Conservation (phyloP, 179 eudicot genomes). For the Dionaea muscipula region DNA sequence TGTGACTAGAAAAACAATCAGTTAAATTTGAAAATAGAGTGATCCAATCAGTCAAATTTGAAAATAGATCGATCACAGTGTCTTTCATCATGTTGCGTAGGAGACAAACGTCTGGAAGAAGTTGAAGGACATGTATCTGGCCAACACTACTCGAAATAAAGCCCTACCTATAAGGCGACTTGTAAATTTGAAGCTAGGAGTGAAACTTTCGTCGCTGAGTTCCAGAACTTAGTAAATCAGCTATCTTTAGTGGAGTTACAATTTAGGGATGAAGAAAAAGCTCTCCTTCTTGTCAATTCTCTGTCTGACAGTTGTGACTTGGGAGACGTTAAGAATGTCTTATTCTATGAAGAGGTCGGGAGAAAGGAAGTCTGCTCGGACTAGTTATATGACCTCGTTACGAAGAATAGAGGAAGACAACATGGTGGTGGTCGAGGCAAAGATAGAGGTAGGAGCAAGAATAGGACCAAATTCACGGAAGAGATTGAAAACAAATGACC, state of each 20-base stretch:
- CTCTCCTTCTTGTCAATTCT: neutral
- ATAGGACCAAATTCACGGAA: too few species aligned
- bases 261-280: neutral
- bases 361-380: neutral
- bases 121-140: too few species aligned
- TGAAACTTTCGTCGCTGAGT: too few species aligned
- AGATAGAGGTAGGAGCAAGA: too few species aligned
- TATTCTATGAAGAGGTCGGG: neutral
- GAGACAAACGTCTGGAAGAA: too few species aligned
- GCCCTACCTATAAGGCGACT: too few species aligned
- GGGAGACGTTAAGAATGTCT: neutral
- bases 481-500: neutral
- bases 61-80: too few species aligned
- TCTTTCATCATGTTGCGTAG: too few species aligned
- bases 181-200: neutral
- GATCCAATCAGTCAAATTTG: too few species aligned
- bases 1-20: too few species aligned
- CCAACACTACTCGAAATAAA: too few species aligned
- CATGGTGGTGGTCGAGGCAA: neutral
- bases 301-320: neutral
- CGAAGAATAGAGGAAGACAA: neutral
- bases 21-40: too few species aligned
- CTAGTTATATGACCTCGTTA: neutral
- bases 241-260: neutral
- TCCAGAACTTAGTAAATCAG: neutral